Evolutionary conservation across 208 protist species (phyloP).

Genomic region (Hexamita inflata): DNA sequence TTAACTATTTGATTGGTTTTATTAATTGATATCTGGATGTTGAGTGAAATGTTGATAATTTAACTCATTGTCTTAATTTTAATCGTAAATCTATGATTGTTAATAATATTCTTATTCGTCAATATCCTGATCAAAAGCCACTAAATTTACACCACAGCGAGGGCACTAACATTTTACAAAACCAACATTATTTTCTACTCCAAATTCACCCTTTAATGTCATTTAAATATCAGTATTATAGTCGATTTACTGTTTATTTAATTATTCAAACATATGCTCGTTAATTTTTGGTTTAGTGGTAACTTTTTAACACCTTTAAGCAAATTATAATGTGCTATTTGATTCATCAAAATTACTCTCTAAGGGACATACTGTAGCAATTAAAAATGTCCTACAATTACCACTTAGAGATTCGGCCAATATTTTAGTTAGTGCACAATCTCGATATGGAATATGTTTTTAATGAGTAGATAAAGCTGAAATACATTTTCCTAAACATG

Average conservation of each 20-base stretch:
- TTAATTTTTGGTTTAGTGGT: neutral
- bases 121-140: neutral
- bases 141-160: neutral
- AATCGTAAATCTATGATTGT: no score
- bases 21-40: no score
- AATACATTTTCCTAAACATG: conserved; percentile 26
- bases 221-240: neutral
- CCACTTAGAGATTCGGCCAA: conserved; percentile 50
- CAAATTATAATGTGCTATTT: conserved; percentile 32
- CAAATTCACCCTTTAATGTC: neutral
- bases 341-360: conserved; percentile 37
- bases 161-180: neutral
- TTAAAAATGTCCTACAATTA: conserved; percentile 46
- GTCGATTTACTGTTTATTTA: neutral
- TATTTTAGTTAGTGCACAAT: conserved; percentile 45
- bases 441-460: conserved; percentile 41
- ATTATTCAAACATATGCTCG: neutral
- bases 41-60: no score
- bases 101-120: no score
- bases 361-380: conserved; percentile 41
- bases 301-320: conserved; percentile 26
- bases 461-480: conserved; percentile 19
- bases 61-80: no score
- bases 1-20: no score
- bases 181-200: neutral